Conservation (phyloP, 1,139 yeast genomes). For the Pichia sp. region DNA sequence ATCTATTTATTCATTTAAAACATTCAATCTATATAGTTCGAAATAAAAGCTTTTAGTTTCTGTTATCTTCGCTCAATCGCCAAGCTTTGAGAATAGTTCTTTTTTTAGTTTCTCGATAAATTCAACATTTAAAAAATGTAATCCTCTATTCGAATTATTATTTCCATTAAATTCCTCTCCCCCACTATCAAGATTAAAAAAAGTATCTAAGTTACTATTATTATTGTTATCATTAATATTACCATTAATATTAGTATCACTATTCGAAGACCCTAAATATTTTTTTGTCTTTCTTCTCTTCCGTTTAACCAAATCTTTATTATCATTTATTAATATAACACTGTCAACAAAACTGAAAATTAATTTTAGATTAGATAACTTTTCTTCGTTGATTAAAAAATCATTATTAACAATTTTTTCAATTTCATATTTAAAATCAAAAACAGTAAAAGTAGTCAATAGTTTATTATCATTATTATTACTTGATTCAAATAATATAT, state of each 20-base stretch:
- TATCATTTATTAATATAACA: conserved; percentile 14
- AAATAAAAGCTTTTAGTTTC: too few relatives aligned
- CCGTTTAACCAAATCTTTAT: neutral
- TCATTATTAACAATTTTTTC: conserved; percentile 42
- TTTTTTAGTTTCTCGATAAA: conserved; percentile 49
- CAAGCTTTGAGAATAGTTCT: conserved; percentile 25
- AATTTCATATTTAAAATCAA: conserved; percentile 54
- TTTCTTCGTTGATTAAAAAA: conserved; percentile 35
- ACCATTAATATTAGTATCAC: neutral
- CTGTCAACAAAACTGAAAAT: conserved; percentile 58
- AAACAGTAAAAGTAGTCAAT: conserved; percentile 36
- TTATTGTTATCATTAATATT: neutral
- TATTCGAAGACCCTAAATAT: neutral
- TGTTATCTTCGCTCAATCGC: too few relatives aligned
- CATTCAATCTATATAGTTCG: too few relatives aligned
- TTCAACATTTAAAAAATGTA: conserved; percentile 38
- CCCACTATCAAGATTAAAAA: neutral
- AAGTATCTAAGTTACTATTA: conserved; percentile 1
- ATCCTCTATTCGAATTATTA: conserved; percentile 8
- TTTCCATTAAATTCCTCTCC: conserved; percentile 12
- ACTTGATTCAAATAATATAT: conserved; percentile 28
- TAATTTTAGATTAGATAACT: conserved; percentile 60
- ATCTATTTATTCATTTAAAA: neutral
- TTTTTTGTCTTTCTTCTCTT: conserved; percentile 6
- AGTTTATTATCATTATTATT: conserved; percentile 18